These are phyloP conservation scores for Sphaceloma murrayae DNA, from an alignment of 2,329 filamentous ascomycete genomes.

Conservation along the genomic window DNA sequence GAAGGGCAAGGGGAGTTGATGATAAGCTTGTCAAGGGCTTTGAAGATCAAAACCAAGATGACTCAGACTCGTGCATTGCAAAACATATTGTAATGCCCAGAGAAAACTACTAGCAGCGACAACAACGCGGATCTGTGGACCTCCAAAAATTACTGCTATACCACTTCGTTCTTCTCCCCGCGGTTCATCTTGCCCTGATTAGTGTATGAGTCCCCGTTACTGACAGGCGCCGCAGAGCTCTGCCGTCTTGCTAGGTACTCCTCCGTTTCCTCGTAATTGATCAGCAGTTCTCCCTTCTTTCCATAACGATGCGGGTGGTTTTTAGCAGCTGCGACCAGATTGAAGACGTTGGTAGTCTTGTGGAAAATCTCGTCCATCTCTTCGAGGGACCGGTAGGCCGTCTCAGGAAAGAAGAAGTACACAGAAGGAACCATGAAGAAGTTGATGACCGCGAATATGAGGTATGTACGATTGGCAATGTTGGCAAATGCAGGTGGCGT, in stretches of 20 bases:
- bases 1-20: constrained; percentile 21
- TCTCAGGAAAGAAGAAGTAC: constrained; percentile 24
- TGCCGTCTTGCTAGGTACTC: background rate
- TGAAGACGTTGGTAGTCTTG: constrained; percentile 14
- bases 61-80: no score
- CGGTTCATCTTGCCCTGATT: background rate
- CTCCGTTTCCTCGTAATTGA: constrained; percentile 37
- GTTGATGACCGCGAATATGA: constrained; percentile 55
- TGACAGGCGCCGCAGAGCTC: background rate
- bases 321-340: constrained; percentile 35
- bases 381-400: constrained; percentile 17
- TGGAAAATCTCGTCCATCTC: constrained; percentile 20
- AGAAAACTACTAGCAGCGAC: no score
- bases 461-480: constrained; percentile 51
- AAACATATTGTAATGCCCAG: no score
- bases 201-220: no score
- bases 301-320: constrained; percentile 49
- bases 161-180: constrained; percentile 11
- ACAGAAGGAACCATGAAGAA: constrained; percentile 45
- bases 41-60: no score
- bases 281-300: constrained; percentile 50
- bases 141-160: constrained; percentile 25
- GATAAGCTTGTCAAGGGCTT: background rate
- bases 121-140: no score
- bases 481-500: constrained; percentile 49